phyloP scores from a whole-genome alignment of 768 basidiomycete species.

The Podaxis sp. region DNA sequence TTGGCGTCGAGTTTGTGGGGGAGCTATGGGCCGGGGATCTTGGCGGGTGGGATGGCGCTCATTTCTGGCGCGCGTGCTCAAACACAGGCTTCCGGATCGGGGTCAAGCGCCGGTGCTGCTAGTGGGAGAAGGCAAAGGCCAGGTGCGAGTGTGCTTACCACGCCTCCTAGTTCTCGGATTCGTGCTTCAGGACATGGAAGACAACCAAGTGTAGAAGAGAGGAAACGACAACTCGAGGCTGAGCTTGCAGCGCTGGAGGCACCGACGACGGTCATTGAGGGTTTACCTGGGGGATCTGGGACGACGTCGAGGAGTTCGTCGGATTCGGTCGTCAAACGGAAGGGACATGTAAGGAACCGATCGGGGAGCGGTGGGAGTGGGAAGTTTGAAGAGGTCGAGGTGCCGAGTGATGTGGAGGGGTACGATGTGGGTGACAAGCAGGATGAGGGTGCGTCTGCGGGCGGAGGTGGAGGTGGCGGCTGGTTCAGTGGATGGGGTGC shows the following conservation, averaged over 20 bases:
- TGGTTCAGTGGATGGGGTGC: constrained; percentile 56
- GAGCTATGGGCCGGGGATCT: constrained; percentile 72
- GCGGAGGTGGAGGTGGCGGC: constrained; percentile 30
- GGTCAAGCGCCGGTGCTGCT: constrained; percentile 8
- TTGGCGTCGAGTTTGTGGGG: constrained; percentile 70
- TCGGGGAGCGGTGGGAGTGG: constrained; percentile 47
- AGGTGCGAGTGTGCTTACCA: constrained; percentile 21
- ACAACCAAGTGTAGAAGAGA: constrained; percentile 38
- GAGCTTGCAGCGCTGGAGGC: constrained; percentile 27
- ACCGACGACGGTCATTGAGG: background rate
- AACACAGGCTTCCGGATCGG: too few species aligned
- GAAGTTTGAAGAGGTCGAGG: constrained; percentile 68
- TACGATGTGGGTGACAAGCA: constrained; percentile 50
- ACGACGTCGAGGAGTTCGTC: constrained; percentile 38
- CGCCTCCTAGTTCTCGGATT: constrained; percentile 26
- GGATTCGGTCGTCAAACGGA: constrained; percentile 33
- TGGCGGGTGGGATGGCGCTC: constrained; percentile 67
- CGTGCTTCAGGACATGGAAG: constrained; percentile 16
- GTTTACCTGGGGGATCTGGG: background rate
- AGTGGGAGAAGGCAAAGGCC: constrained; percentile 14
- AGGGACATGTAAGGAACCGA: constrained; percentile 1
- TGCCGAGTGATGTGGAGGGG: constrained; percentile 70
- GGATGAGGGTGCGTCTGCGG: constrained; percentile 18
- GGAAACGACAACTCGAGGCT: constrained; percentile 52
- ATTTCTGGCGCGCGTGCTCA: constrained; percentile 25